A percentile compares a stretch with the other conserved stretches of the same genome.
These are phyloP conservation scores for Cantharellus cinnabarinus DNA, from an alignment of 768 basidiomycete species.

Conservation along the genomic window DNA sequence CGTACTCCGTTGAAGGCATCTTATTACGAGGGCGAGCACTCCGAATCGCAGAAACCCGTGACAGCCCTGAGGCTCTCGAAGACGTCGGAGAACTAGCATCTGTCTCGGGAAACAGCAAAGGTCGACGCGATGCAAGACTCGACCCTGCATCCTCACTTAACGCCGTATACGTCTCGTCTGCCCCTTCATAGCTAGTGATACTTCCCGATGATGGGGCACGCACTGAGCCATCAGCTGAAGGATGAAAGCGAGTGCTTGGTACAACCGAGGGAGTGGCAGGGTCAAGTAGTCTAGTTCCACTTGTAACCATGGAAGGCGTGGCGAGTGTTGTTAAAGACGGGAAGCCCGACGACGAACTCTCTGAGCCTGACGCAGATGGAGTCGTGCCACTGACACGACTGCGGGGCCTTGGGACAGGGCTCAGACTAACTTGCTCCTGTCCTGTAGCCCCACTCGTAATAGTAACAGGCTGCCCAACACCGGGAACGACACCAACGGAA, in stretches of 20 bases:
- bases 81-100: not conserved
- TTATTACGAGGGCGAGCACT: not conserved
- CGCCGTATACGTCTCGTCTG: not conserved
- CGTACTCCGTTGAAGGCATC: not conserved
- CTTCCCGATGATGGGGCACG: not conserved
- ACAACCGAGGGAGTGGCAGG: not conserved
- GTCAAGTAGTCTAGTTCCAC: not conserved
- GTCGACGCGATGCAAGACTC: not conserved
- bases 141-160: not conserved
- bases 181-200: not conserved
- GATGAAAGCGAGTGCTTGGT: not conserved
- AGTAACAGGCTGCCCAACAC: constrained; percentile 46
- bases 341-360: not conserved
- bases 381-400: not conserved
- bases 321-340: not conserved
- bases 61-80: not conserved
- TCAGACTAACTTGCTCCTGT: constrained; percentile 22
- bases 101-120: not conserved
- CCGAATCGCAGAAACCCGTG: not conserved
- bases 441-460: constrained; percentile 39
- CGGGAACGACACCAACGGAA: constrained; percentile 15
- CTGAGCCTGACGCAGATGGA: not conserved
- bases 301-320: not conserved
- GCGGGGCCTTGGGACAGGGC: constrained; percentile 20
- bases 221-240: not conserved